phyloP scores from a whole-genome alignment of 1,284 basidiomycete species.

The Sporisorium exsertum region DNA sequence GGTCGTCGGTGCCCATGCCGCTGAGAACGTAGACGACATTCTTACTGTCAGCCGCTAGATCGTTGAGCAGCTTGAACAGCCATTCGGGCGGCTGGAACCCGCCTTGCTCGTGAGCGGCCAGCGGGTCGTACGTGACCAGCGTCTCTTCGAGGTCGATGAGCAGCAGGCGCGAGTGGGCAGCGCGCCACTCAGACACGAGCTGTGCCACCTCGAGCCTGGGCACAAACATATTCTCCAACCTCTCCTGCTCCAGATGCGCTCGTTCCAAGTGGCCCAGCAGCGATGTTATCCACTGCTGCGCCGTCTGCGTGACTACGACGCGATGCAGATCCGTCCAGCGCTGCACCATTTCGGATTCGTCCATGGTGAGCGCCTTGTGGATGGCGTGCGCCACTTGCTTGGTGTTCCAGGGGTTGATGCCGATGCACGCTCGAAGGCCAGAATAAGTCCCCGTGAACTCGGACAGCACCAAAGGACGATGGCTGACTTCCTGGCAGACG shows the following conservation, averaged over 20 bases:
- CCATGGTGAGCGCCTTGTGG: constrained; percentile 80
- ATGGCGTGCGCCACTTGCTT: constrained; percentile 77
- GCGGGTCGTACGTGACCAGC: constrained; percentile 73
- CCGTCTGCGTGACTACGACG: constrained; percentile 87
- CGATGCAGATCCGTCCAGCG: constrained; percentile 88
- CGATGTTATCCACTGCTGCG: constrained; percentile 83
- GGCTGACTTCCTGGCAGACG: constrained; percentile 73
- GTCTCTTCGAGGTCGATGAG: constrained; percentile 85
- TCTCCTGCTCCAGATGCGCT: constrained; percentile 64
- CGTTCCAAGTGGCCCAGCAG: constrained; percentile 74
- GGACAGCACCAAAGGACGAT: constrained; percentile 78
- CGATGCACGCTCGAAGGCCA: constrained; percentile 85
- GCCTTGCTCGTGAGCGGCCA: constrained; percentile 65
- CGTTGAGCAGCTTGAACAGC: constrained; percentile 75
- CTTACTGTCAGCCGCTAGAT: constrained; percentile 75
- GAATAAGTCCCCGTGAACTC: constrained; percentile 88
- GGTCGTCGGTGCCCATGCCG: constrained; percentile 77
- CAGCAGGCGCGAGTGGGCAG: constrained; percentile 75
- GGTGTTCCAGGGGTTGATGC: constrained; percentile 77
- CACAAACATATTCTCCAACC: constrained; percentile 60
- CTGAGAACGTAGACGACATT: constrained; percentile 87
- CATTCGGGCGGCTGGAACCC: constrained; percentile 74
- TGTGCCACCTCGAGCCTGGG: constrained; percentile 66
- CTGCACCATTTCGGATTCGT: constrained; percentile 77
- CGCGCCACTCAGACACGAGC: constrained; percentile 70